Evolutionary conservation across 1,139 yeast species (phyloP), one percentile per base, ranked within the genome.

Genomic region (Trichomonascaceae sp.): DNA sequence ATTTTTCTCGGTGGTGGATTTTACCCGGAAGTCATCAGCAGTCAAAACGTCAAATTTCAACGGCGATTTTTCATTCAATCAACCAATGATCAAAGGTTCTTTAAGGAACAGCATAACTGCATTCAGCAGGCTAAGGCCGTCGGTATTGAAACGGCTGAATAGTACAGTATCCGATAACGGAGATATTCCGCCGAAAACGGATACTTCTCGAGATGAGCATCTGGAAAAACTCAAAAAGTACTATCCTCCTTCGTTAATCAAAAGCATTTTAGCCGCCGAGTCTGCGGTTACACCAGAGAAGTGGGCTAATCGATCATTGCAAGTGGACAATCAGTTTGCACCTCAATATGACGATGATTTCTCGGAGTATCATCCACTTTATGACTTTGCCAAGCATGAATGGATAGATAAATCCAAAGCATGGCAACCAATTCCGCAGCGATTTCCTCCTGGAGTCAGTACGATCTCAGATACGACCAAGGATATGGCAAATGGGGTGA

Each of bases 201-300:
- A 49, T 12, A 17, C 45, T 15, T 36, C 47, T 13, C 43, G 43
- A 18, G 30, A 68, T 27, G 66, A 76, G 56, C 95, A 87, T 69
- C 62, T 84, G 58, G 79, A 82, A 50, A 80, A 79, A 59, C 78
- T 88, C 60, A 73, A 80, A 49, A 80, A 87, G 66, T 88, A 82
- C 72, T 88, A 88, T 68, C 81, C 88, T 9, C 89, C 89, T 30
- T 85, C 84, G 55, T 75, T 90, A 53, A 79, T 91, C 59, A 86
- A 88, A 65, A 83, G 95, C 54, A 88, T 91, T 62, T 75, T 87
- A 62, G 78, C 86, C 51, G 86, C 97, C 1, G 96, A 91, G 71
- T 75, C 87, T 4, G 77, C 81, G 43, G 83, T 89, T 52, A 76
- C 81, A 15, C 95, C 96, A 17, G 74, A 79, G 53, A 79, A 82